phyloP scores from a whole-genome alignment of 495 filamentous ascomycete species.

The Cudoniella acicularis region DNA sequence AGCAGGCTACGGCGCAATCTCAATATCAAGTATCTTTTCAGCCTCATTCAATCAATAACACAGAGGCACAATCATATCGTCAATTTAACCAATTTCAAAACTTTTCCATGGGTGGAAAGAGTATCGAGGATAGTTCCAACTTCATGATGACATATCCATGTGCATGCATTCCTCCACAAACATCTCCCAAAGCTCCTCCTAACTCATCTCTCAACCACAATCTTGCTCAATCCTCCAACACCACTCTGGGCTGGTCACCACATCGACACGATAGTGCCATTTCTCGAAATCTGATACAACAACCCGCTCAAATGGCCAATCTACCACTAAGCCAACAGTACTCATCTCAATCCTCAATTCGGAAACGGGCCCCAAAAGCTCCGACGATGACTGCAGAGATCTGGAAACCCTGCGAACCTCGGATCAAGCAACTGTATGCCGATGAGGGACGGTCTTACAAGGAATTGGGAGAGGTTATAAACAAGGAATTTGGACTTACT shows the following conservation, averaged over 20 bases:
- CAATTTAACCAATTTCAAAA: no score
- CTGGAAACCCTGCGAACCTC: background rate
- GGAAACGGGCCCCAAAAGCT: conserved; percentile 1
- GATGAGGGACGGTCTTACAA: background rate
- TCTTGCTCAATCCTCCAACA: no score
- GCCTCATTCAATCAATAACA: no score
- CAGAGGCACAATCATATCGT: no score
- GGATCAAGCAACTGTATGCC: conserved; percentile 11
- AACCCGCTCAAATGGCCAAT: background rate
- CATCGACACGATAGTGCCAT: background rate
- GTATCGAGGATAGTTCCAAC: no score
- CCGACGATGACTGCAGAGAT: conserved; percentile 4
- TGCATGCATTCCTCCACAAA: background rate
- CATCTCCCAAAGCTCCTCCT: no score
- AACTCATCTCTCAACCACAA: background rate
- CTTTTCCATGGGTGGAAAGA: no score
- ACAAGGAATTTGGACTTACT: background rate
- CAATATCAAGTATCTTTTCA: no score
- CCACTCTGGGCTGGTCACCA: no score
- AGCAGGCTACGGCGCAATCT: no score
- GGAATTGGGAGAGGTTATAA: conserved; percentile 2
- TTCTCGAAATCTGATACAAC: background rate
- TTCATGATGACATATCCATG: background rate
- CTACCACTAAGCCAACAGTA: background rate
- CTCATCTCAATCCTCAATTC: background rate